These are phyloP conservation scores for Moesziomyces antarcticus DNA, from an alignment of 1,284 basidiomycete species.

Conservation along the genomic window DNA sequence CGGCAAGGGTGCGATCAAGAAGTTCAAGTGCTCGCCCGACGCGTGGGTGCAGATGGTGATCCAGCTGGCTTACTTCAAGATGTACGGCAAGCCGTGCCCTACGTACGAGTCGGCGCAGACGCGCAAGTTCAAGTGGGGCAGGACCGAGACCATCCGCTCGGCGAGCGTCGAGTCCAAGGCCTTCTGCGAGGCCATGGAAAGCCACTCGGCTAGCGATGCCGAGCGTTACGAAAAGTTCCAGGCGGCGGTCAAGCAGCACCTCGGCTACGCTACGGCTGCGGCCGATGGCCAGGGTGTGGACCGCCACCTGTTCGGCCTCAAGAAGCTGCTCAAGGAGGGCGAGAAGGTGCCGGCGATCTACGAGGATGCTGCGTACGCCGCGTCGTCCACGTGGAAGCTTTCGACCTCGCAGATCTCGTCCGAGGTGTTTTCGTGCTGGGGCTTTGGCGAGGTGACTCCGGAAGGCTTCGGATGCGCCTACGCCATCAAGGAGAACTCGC, in stretches of 20 bases:
- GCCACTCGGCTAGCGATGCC: constrained; percentile 72
- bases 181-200: constrained; percentile 89
- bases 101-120: constrained; percentile 97
- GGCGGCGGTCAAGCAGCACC: constrained; percentile 81
- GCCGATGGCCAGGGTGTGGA: constrained; percentile 95
- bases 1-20: constrained; percentile 90
- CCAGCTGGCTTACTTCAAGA: constrained; percentile 90
- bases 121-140: constrained; percentile 86
- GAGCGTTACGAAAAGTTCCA: constrained; percentile 80
- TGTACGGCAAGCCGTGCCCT: constrained; percentile 80
- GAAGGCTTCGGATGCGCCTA: constrained; percentile 96
- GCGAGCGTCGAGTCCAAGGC: constrained; percentile 84
- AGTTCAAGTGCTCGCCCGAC: constrained; percentile 88
- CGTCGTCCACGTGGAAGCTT: constrained; percentile 88
- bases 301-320: constrained; percentile 90
- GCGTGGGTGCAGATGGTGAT: constrained; percentile 94
- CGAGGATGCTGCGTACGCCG: constrained; percentile 78
- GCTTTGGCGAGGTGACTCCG: constrained; percentile 89
- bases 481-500: constrained; percentile 84
- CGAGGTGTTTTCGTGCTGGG: constrained; percentile 90
- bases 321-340: constrained; percentile 80
- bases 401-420: constrained; percentile 89
- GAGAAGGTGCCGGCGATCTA: constrained; percentile 84
- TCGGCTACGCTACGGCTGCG: constrained; percentile 88
- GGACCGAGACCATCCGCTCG: constrained; percentile 93